Conservation (phyloP, 768 basidiomycete genomes). For the Fomitopsis serialis region DNA sequence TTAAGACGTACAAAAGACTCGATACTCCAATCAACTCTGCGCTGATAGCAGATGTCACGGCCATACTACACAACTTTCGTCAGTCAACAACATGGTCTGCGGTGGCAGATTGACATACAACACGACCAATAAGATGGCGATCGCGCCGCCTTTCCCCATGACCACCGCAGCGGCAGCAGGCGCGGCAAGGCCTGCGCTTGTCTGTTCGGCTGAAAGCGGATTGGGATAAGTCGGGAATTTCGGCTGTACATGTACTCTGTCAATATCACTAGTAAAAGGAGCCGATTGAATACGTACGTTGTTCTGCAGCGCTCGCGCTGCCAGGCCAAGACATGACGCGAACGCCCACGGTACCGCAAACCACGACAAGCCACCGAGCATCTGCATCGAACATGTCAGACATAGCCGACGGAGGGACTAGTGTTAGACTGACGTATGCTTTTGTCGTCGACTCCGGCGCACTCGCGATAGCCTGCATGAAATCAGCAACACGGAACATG, state of each 20-base stretch:
- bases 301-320: slow-evolving; percentile 24
- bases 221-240: slow-evolving; percentile 45
- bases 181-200: slow-evolving; percentile 33
- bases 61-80: slow-evolving; percentile 35
- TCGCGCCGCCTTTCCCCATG: slow-evolving; percentile 30
- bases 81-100: background rate
- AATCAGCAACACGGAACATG: background rate
- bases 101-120: slow-evolving; percentile 14
- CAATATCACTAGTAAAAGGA: background rate
- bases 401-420: background rate
- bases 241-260: slow-evolving; percentile 28
- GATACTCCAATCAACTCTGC: slow-evolving; percentile 33
- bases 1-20: slow-evolving; percentile 33
- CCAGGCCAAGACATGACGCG: slow-evolving; percentile 37
- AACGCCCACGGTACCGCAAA: slow-evolving; percentile 39
- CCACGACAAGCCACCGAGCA: slow-evolving; percentile 56
- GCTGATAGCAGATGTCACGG: slow-evolving; percentile 30
- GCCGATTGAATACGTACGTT: slow-evolving; percentile 24
- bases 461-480: slow-evolving; percentile 41
- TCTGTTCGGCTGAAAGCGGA: slow-evolving; percentile 28
- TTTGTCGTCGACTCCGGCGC: slow-evolving; percentile 45
- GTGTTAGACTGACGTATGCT: slow-evolving; percentile 35
- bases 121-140: slow-evolving; percentile 29
- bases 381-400: slow-evolving; percentile 24
- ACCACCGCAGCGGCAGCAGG: slow-evolving; percentile 31